These are phyloP conservation scores for Salvia sclarea DNA, from an alignment of 305 asterid species.

Conservation along the genomic window DNA sequence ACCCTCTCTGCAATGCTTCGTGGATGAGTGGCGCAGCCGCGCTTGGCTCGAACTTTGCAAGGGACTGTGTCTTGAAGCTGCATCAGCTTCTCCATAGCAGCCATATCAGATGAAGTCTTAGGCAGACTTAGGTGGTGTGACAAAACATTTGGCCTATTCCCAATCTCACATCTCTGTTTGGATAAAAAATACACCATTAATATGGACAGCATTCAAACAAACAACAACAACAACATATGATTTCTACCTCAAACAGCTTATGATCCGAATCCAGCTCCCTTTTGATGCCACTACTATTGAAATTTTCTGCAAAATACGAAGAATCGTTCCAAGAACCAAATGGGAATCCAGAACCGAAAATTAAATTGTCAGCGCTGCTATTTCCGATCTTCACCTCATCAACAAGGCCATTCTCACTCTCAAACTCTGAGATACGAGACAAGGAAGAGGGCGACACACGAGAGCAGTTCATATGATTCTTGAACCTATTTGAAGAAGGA, in stretches of 20 bases:
- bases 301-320: slow-evolving; percentile 49
- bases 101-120: slow-evolving; percentile 51
- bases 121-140: slow-evolving; percentile 74
- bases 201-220: not conserved
- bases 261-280: slow-evolving; percentile 56
- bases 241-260: slow-evolving; percentile 48
- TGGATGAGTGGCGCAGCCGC: slow-evolving; percentile 97
- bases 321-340: slow-evolving; percentile 60
- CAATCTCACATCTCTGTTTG: slow-evolving; percentile 45
- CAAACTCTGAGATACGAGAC: slow-evolving; percentile 59
- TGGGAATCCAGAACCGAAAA: slow-evolving; percentile 46
- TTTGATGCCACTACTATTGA: slow-evolving; percentile 44
- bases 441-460: slow-evolving; percentile 50
- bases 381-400: slow-evolving; percentile 42
- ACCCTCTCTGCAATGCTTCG: slow-evolving; percentile 97
- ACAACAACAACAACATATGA: not conserved
- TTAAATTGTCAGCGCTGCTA: slow-evolving; percentile 36
- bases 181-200: not conserved
- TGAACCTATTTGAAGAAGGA: slow-evolving; percentile 40
- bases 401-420: slow-evolving; percentile 39
- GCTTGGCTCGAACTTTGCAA: slow-evolving; percentile 82
- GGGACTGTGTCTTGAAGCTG: slow-evolving; percentile 69
- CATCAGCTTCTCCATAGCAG: slow-evolving; percentile 65
- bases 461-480: slow-evolving; percentile 41
- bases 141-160: slow-evolving; percentile 45